Percentiles rank a stretch among this genome's conserved stretches.
Evolutionary conservation across 345 rosid genomes (phyloP).

Genomic region (Odontarrhena argentea): DNA sequence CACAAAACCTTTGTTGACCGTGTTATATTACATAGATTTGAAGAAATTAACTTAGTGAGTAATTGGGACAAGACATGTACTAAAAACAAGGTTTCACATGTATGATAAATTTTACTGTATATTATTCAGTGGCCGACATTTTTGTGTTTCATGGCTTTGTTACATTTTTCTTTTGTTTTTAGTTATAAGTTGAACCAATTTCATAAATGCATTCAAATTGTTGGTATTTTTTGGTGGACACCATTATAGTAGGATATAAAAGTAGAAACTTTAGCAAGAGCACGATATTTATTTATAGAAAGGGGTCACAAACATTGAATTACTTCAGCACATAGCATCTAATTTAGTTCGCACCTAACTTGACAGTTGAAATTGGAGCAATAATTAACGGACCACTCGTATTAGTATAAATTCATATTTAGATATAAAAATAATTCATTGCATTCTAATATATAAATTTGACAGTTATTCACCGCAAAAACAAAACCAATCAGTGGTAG

Average conservation of each 20-base stretch:
- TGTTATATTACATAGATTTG: neutral
- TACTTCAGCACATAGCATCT: constrained; percentile 17
- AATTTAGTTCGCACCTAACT: constrained; percentile 15
- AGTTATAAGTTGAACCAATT: constrained; percentile 5
- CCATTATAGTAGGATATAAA: constrained; percentile 4
- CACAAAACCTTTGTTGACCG: constrained; percentile 15
- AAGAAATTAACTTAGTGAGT: too few relatives aligned
- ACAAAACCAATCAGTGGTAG: too few relatives aligned
- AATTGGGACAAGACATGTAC: too few relatives aligned
- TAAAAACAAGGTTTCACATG: too few relatives aligned
- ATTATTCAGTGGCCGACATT: too few relatives aligned
- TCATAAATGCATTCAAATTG: neutral
- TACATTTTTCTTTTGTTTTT: neutral
- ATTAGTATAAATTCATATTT: neutral
- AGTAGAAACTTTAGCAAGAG: constrained; percentile 5
- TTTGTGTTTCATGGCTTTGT: too few relatives aligned
- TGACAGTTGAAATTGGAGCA: constrained; percentile 6
- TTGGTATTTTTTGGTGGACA: constrained; percentile 4
- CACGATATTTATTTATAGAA: neutral
- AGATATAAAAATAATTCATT: neutral
- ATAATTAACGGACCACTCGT: constrained; percentile 1
- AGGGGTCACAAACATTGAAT: constrained; percentile 5
- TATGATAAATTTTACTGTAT: too few relatives aligned
- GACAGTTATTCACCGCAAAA: too few relatives aligned
- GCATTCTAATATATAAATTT: too few relatives aligned